These are phyloP conservation scores for Eruca vesicaria DNA, from an alignment of 441 rosid species.

Conservation along the genomic window DNA sequence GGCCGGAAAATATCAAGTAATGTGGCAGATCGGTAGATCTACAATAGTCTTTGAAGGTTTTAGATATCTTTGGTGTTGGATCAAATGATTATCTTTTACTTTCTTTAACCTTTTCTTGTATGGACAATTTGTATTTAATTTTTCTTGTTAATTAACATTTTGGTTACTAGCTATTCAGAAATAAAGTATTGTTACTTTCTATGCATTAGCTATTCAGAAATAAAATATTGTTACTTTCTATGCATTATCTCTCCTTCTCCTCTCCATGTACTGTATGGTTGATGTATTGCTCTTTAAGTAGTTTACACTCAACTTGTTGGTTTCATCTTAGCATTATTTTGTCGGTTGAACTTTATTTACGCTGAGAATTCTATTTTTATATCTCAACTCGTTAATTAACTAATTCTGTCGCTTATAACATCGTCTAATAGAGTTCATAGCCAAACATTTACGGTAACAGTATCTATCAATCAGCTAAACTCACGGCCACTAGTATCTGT, in stretches of 20 bases:
- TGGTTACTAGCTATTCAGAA: constrained; percentile 18
- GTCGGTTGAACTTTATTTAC: constrained; percentile 23
- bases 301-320: neutral
- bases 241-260: neutral
- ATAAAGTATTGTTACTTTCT: constrained; percentile 18
- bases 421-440: neutral
- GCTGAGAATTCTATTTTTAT: neutral
- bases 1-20: constrained; percentile 32
- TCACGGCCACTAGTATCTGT: constrained; percentile 13
- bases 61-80: constrained; percentile 14
- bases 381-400: constrained; percentile 1
- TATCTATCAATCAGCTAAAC: constrained; percentile 6
- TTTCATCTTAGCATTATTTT: constrained; percentile 15
- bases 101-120: constrained; percentile 31
- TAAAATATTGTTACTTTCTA: constrained; percentile 14
- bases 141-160: constrained; percentile 28
- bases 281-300: constrained; percentile 4
- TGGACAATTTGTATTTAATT: constrained; percentile 41
- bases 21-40: constrained; percentile 56
- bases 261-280: neutral
- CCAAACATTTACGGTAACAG: neutral
- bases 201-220: constrained; percentile 9
- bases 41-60: constrained; percentile 10
- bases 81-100: constrained; percentile 25
- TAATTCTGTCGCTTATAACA: neutral